These are phyloP conservation scores for Elsinoe fawcettii DNA, from an alignment of 2,329 filamentous ascomycete genomes.

Conservation along the genomic window DNA sequence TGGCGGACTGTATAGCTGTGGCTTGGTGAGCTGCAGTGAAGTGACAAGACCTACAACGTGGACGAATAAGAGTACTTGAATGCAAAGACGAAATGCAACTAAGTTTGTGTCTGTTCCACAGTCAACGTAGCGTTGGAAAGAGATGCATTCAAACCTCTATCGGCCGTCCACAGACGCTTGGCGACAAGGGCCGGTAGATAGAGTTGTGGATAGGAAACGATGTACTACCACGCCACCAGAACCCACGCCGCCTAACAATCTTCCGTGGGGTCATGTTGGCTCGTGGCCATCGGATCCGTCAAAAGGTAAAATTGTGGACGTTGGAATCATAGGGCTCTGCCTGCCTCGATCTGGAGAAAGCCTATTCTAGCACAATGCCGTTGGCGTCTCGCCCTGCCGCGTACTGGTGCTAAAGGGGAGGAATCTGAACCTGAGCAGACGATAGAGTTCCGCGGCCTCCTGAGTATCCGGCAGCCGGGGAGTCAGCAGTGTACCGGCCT, in stretches of 20 bases:
- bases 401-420: neutral
- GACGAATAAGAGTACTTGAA: constrained; percentile 16
- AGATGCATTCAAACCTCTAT: constrained; percentile 1
- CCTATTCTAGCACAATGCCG: neutral
- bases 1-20: constrained; percentile 14
- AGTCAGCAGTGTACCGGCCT: neutral
- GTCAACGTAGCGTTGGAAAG: constrained; percentile 2
- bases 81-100: neutral
- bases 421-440: neutral
- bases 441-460: neutral
- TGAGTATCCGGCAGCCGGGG: constrained; percentile 2
- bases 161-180: constrained; percentile 4
- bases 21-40: constrained; percentile 11
- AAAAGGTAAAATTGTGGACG: constrained; percentile 6
- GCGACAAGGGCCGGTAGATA: constrained; percentile 5
- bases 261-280: constrained; percentile 1
- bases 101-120: constrained; percentile 12
- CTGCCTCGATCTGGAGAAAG: constrained; percentile 11
- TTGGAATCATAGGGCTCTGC: constrained; percentile 6
- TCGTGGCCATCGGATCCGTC: constrained; percentile 1
- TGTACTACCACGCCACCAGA: constrained; percentile 12
- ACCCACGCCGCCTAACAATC: constrained; percentile 1
- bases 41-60: constrained; percentile 14
- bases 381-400: constrained; percentile 11
- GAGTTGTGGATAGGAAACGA: constrained; percentile 11